Conservation (phyloP, 345 rosid species). For the Nasturtium officinale region DNA sequence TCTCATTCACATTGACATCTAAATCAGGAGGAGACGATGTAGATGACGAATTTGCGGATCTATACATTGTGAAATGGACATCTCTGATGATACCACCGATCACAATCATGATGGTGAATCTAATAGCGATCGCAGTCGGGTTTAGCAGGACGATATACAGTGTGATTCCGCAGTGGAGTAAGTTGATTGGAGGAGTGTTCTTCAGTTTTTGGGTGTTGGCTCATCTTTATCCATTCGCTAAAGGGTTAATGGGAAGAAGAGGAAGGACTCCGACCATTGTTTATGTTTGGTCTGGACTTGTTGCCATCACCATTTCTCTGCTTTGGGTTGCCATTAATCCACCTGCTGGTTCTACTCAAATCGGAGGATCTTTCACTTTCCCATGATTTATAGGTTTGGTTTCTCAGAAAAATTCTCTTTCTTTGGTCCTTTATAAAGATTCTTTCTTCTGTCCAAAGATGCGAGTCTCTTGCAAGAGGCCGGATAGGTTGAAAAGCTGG, state of each 20-base stretch:
- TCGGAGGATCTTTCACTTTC: constrained; percentile 95
- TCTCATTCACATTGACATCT: constrained; percentile 91
- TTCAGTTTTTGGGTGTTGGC: constrained; percentile 99
- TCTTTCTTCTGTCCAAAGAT: constrained; percentile 23
- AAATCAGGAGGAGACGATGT: constrained; percentile 87
- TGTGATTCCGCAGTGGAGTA: constrained; percentile 84
- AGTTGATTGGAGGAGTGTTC: constrained; percentile 87
- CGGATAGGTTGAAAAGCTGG: constrained; percentile 5
- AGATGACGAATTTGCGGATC: constrained; percentile 94
- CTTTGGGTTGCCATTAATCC: constrained; percentile 97
- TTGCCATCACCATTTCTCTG: constrained; percentile 91
- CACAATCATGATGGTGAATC: constrained; percentile 89
- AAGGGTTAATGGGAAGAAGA: constrained; percentile 98
- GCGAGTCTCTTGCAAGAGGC: not conserved
- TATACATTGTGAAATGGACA: constrained; percentile 82
- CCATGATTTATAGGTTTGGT: constrained; percentile 56
- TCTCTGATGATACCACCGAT: constrained; percentile 93
- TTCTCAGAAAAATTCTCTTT: constrained; percentile 20
- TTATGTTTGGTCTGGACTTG: constrained; percentile 95
- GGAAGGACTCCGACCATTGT: constrained; percentile 98
- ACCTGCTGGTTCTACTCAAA: constrained; percentile 68
- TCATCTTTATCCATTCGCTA: constrained; percentile 94
- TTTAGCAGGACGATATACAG: constrained; percentile 93
- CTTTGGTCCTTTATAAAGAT: not conserved
- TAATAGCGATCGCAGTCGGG: constrained; percentile 90